These are phyloP conservation scores for Cercophora newfieldiana DNA, from an alignment of 495 filamentous ascomycete species.

Conservation along the genomic window DNA sequence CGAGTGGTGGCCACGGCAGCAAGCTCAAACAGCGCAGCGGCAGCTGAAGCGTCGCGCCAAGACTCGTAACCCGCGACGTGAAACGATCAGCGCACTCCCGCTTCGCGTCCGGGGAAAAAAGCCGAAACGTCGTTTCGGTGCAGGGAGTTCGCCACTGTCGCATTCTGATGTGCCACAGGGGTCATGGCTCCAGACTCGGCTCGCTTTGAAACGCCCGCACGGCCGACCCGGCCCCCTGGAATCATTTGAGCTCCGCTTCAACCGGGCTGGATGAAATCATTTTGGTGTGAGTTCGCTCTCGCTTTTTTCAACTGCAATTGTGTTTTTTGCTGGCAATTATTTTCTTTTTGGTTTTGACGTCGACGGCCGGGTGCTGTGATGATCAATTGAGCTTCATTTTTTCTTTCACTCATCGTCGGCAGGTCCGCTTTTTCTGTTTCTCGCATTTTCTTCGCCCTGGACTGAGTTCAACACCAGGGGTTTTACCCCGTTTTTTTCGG, in stretches of 20 bases:
- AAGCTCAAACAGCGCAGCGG: not conserved
- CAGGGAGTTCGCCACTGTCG: not conserved
- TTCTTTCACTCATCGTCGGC: not conserved
- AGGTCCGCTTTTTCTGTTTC: not conserved
- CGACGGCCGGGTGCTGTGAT: not conserved
- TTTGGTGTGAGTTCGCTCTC: not conserved
- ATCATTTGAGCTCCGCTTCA: not conserved
- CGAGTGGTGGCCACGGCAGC: not conserved
- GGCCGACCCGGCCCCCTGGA: not conserved
- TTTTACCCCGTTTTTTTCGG: too few species aligned
- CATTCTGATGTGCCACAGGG: not conserved
- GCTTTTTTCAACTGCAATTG: not conserved
- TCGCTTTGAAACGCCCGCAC: not conserved
- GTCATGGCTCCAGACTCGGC: not conserved
- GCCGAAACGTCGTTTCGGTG: not conserved
- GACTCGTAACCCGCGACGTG: not conserved
- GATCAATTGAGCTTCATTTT: not conserved
- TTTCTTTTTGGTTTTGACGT: not conserved
- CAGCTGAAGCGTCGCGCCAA: not conserved
- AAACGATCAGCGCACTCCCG: not conserved
- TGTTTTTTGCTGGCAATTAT: not conserved
- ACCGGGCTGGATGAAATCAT: not conserved
- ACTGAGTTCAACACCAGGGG: too few species aligned
- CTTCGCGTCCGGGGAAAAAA: not conserved
- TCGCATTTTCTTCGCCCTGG: not conserved